A percentile compares a stretch with the other conserved stretches of the same genome.
These are phyloP conservation scores for Pleoardoris graminearum DNA, from an alignment of 2,329 filamentous ascomycete genomes.

Conservation along the genomic window DNA sequence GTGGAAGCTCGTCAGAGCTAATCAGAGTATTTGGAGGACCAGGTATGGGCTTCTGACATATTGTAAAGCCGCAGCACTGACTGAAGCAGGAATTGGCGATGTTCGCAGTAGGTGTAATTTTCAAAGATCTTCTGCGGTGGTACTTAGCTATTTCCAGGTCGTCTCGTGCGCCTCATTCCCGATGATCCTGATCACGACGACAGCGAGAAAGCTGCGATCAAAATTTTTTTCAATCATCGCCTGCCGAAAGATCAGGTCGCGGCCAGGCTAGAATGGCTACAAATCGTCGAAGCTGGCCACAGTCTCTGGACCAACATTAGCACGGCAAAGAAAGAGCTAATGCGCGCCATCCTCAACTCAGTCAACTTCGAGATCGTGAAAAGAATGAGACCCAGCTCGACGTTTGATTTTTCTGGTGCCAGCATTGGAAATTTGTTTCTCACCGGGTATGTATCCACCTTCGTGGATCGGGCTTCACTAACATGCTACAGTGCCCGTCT, in stretches of 20 bases:
- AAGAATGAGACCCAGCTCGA: constrained; percentile 49
- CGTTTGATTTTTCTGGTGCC: constrained; percentile 55
- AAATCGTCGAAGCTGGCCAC: constrained; percentile 83
- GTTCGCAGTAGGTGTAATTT: constrained; percentile 65
- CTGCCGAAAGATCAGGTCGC: constrained; percentile 63
- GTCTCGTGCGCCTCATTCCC: constrained; percentile 88
- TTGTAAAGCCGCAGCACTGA: background rate
- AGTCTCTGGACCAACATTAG: constrained; percentile 67
- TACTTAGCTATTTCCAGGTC: constrained; percentile 57
- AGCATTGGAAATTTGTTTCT: constrained; percentile 58
- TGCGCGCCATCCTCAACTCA: constrained; percentile 55
- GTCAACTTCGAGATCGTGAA: constrained; percentile 56
- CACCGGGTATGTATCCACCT: too few relatives aligned
- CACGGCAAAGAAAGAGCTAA: constrained; percentile 56
- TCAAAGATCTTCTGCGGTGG: background rate
- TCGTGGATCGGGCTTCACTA: too few relatives aligned
- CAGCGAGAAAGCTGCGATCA: constrained; percentile 69
- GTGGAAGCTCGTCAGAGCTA: constrained; percentile 88
- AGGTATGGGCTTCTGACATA: constrained; percentile 57
- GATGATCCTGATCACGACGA: constrained; percentile 56
- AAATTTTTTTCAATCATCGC: constrained; percentile 83
- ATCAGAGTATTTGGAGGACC: constrained; percentile 94
- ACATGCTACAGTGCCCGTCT: constrained; percentile 70
- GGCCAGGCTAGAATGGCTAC: constrained; percentile 81
- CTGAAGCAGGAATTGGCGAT: constrained; percentile 64